Percentiles rank a stretch among this genome's conserved stretches.
Conservation (phyloP, 768 basidiomycete species). For the Termitomyces sp. region DNA sequence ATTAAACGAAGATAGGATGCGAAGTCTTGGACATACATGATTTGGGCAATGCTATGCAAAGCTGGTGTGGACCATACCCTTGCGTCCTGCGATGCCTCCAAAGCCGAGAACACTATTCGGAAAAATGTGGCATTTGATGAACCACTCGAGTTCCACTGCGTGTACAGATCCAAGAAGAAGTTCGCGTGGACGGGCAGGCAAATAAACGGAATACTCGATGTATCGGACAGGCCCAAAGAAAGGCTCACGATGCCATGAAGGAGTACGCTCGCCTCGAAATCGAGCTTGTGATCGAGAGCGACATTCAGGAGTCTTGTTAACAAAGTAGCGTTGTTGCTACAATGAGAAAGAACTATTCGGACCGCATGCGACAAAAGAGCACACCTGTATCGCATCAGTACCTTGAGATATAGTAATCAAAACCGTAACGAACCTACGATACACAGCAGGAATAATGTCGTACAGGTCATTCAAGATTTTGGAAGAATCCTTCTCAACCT, state of each 20-base stretch:
- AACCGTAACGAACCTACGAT: slow-evolving; percentile 37
- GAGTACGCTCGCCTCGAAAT: slow-evolving; percentile 35
- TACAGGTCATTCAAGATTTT: slow-evolving; percentile 37
- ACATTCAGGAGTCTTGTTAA: slow-evolving; percentile 44
- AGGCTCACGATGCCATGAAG: slow-evolving; percentile 35
- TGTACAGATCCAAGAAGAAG: slow-evolving; percentile 40
- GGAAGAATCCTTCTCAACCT: slow-evolving; percentile 18
- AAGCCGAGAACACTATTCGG: slow-evolving; percentile 22
- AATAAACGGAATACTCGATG: slow-evolving; percentile 21
- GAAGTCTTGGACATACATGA: slow-evolving; percentile 10
- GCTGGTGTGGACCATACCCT: slow-evolving; percentile 39
- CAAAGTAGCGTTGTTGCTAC: slow-evolving; percentile 42
- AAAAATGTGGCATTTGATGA: slow-evolving; percentile 24
- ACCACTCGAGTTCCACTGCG: slow-evolving; percentile 29
- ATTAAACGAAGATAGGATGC: slow-evolving; percentile 23
- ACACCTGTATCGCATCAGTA: slow-evolving; percentile 25
- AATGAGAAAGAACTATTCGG: slow-evolving; percentile 37
- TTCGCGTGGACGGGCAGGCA: slow-evolving; percentile 39
- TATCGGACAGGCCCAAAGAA: slow-evolving; percentile 22
- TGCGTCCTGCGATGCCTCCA: slow-evolving; percentile 12
- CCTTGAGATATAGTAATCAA: neutral
- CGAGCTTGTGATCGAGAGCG: slow-evolving; percentile 36
- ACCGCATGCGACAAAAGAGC: slow-evolving; percentile 49
- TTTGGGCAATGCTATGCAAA: slow-evolving; percentile 23
- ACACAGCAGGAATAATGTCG: slow-evolving; percentile 44